Percentiles rank a stretch among this genome's conserved stretches.
Conservation (phyloP, 73 alveolate species). For the Tetrahymena thermophila region DNA sequence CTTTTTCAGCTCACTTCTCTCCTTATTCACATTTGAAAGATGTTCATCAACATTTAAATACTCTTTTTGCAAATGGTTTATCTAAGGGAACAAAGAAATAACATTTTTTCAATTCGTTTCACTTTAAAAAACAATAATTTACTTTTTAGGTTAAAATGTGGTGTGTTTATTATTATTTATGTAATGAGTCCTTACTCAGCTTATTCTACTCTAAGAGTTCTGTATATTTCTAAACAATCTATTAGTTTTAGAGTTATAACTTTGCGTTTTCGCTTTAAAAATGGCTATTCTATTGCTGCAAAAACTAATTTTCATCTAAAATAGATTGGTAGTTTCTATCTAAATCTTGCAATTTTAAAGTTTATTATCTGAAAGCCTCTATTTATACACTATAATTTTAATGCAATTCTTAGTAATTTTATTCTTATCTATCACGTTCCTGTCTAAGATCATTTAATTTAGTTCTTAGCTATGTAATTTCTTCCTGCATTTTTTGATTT, state of each 20-base stretch:
- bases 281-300: neutral
- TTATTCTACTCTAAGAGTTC: neutral
- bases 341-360: neutral
- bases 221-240: neutral
- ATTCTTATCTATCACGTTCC: neutral
- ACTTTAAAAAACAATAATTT: neutral
- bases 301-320: neutral
- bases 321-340: neutral
- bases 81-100: neutral
- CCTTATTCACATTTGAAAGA: neutral
- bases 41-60: neutral
- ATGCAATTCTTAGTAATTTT: neutral
- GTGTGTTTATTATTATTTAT: neutral
- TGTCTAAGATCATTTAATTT: neutral
- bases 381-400: neutral
- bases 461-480: neutral
- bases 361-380: neutral
- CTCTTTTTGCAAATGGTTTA: neutral
- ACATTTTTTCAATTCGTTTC: neutral
- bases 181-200: neutral
- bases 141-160: neutral
- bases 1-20: neutral
- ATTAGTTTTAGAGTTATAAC: neutral
- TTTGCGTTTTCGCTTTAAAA: neutral
- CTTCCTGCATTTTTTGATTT: neutral